Evolutionary conservation across 2,329 filamentous ascomycete species (phyloP).

Genomic region (Penicillium hesseltinei): DNA sequence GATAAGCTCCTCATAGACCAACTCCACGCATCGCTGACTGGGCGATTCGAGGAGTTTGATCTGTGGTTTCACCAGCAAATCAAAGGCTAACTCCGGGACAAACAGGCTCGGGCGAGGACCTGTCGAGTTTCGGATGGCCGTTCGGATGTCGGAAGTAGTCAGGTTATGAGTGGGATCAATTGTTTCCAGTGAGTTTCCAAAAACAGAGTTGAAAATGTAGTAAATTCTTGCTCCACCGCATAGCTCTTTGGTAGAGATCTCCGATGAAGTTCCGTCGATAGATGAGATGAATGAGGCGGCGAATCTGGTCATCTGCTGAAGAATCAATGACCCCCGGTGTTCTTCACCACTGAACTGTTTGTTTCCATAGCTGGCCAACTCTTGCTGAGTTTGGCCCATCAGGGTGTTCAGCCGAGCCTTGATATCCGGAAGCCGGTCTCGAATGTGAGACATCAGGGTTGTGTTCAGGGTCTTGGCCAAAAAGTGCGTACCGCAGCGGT

Average conservation of each 20-base stretch:
- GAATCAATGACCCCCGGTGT: slow-evolving; percentile 87
- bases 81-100: slow-evolving; percentile 95
- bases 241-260: slow-evolving; percentile 97
- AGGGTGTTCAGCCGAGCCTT: slow-evolving; percentile 95
- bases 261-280: slow-evolving; percentile 96
- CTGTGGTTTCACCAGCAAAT: slow-evolving; percentile 94
- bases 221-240: slow-evolving; percentile 94
- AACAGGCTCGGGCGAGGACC: slow-evolving; percentile 93
- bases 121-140: slow-evolving; percentile 96
- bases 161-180: slow-evolving; percentile 96
- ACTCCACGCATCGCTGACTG: slow-evolving; percentile 92
- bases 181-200: slow-evolving; percentile 91
- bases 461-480: slow-evolving; percentile 92
- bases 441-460: slow-evolving; percentile 94
- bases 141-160: slow-evolving; percentile 90
- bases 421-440: slow-evolving; percentile 93
- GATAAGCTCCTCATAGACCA: slow-evolving; percentile 98
- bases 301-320: slow-evolving; percentile 97
- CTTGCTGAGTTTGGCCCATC: slow-evolving; percentile 99
- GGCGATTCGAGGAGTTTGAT: slow-evolving; percentile 96
- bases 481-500: slow-evolving; percentile 88
- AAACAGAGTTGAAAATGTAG: slow-evolving; percentile 99
- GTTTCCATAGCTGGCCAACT: slow-evolving; percentile 95
- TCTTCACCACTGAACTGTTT: slow-evolving; percentile 97
- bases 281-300: slow-evolving; percentile 97